A percentile compares a stretch with the other conserved stretches of the same genome.
These are phyloP conservation scores for Lathyrus tuberosus DNA, from an alignment of 306 rosid species.

Conservation along the genomic window DNA sequence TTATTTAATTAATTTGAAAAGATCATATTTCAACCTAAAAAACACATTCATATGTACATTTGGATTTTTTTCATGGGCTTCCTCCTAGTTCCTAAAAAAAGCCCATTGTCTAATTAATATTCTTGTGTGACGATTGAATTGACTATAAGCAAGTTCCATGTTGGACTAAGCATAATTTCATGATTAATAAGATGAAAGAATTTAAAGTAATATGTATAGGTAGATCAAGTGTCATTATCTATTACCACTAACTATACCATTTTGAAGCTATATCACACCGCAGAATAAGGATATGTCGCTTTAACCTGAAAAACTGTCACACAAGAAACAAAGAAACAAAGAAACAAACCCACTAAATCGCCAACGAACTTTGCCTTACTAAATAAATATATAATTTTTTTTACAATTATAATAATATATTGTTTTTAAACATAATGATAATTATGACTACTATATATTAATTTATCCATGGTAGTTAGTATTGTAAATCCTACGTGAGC, in stretches of 20 bases:
- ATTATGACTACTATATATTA: constrained; percentile 29
- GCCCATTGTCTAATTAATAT: constrained; percentile 27
- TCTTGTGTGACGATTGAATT: constrained; percentile 8
- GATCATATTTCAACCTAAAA: too few species aligned
- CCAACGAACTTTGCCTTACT: constrained; percentile 58
- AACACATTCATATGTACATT: neutral
- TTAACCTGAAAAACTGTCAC: constrained; percentile 49
- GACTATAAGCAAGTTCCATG: constrained; percentile 31
- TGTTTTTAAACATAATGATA: neutral
- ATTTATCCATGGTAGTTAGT: constrained; percentile 37
- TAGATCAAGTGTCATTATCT: constrained; percentile 61
- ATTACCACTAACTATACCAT: constrained; percentile 42
- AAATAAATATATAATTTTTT: constrained; percentile 1
- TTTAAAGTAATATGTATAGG: constrained; percentile 37
- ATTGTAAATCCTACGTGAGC: constrained; percentile 31
- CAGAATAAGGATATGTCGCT: constrained; percentile 45
- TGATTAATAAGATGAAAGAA: constrained; percentile 48
- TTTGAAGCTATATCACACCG: constrained; percentile 45
- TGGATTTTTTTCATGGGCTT: constrained; percentile 38
- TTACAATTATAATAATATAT: neutral
- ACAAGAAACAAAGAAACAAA: constrained; percentile 44
- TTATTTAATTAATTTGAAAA: too few species aligned
- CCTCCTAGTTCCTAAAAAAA: constrained; percentile 3
- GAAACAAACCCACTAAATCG: constrained; percentile 40
- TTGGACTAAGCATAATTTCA: constrained; percentile 40